These are phyloP conservation scores for Fusarium foetens DNA, from an alignment of 2,329 filamentous ascomycete species.

Conservation along the genomic window DNA sequence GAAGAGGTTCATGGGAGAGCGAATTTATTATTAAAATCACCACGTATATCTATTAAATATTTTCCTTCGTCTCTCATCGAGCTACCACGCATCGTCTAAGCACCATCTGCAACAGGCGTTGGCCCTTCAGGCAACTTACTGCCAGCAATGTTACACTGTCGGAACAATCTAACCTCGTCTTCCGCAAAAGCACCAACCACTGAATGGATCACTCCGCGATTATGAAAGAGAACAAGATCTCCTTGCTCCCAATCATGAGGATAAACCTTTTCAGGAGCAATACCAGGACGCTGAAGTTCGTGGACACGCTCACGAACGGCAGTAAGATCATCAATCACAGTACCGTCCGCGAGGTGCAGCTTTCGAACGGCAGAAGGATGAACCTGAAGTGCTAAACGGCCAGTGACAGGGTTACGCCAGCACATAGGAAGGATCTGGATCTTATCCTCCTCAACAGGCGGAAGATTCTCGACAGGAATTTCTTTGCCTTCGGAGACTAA, in stretches of 20 bases:
- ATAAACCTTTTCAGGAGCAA: slow-evolving; percentile 75
- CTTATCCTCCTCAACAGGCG: slow-evolving; percentile 71
- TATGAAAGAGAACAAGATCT: slow-evolving; percentile 82
- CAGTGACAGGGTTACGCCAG: slow-evolving; percentile 80
- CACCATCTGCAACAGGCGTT: not conserved
- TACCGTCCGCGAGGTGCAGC: slow-evolving; percentile 73
- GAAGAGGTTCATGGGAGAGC: not conserved
- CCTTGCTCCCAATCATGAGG: slow-evolving; percentile 81
- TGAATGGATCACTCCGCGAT: slow-evolving; percentile 77
- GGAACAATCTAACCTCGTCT: slow-evolving; percentile 78
- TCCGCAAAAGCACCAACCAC: slow-evolving; percentile 79
- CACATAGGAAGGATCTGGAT: slow-evolving; percentile 79
- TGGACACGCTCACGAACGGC: slow-evolving; percentile 75
- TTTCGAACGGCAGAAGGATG: slow-evolving; percentile 78
- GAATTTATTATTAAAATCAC: not conserved
- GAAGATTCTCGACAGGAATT: slow-evolving; percentile 67
- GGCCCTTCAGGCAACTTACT: slow-evolving; percentile 67
- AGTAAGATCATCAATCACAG: slow-evolving; percentile 73
- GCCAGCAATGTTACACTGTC: slow-evolving; percentile 83
- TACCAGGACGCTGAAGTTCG: slow-evolving; percentile 75
- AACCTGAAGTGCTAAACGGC: slow-evolving; percentile 75
- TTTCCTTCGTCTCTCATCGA: not conserved
- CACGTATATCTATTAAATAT: not conserved
- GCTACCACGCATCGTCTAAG: not conserved
- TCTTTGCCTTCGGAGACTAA: slow-evolving; percentile 74